Evolutionary conservation across 495 filamentous ascomycete genomes (phyloP), one percentile per base, ranked within the genome.

Genomic region (Physcia stellaris): DNA sequence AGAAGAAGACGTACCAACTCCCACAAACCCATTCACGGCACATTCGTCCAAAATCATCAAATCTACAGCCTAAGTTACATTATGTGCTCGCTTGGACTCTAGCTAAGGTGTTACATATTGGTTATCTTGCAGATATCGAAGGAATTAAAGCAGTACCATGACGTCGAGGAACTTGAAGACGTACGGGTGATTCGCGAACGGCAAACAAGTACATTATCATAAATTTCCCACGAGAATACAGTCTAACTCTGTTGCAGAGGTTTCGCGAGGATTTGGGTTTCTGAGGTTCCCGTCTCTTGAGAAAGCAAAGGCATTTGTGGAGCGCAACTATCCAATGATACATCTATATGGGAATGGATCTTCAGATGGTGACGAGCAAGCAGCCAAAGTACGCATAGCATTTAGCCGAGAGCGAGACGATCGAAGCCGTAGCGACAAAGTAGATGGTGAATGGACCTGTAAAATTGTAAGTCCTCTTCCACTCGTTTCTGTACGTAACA

Each of bases 381-480:
- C 64, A 39, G 67, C 71, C 12, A 75, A 74, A 42, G 64, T 81
- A 19, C 64, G 67, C 32, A 74, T 75, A 44, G 68, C 70, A 9
- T 75, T 60, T 46, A 67, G 64, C 32, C 68, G 72, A 9, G 70
- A 75, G 42, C 64, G 72, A 45, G 71, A 72, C 29, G 70, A 74
- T 40, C 55, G 64, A 41, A 57, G 57, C 41, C 67, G 63, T 17
- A 51, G 54, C 22, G 49, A 52, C 1, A 64, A 69, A 39, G 66
- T 64, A 0, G 80, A 78, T 17, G 77, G 77, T 19, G 80, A 86
- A 48, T 92, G 84, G 84, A 77, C 66, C 12, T 92, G 84, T 48
- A 63, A 71, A 37, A 70, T 72, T 49, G 82, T 87, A 51, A 47
- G 68, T 60, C 37, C 29, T 6, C n/a, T 34, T 13, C 16, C 21